A percentile compares a stretch with the other conserved stretches of the same genome.
These are phyloP conservation scores for Esteya vermicola DNA, from an alignment of 2,329 filamentous ascomycete species.

Conservation along the genomic window DNA sequence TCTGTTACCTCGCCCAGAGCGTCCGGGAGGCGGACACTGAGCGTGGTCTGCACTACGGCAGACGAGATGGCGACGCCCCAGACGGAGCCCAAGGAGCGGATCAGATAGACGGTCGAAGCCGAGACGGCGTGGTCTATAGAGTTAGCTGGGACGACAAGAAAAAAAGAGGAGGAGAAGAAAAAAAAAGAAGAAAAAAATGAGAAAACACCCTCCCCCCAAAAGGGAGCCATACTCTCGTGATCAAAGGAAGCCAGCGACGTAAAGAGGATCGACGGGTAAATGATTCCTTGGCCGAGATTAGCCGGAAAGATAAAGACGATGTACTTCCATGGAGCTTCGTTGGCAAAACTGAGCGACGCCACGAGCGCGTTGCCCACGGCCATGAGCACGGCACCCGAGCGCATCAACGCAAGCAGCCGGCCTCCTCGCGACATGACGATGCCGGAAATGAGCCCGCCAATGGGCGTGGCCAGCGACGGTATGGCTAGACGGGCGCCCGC, in stretches of 20 bases:
- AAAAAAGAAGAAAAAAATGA: neutral
- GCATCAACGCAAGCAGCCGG: constrained; percentile 36
- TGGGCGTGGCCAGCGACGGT: constrained; percentile 44
- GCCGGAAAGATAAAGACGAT: constrained; percentile 32
- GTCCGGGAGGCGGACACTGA: neutral
- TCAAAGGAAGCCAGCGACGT: constrained; percentile 48
- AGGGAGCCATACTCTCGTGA: constrained; percentile 36
- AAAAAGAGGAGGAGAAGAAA: no score
- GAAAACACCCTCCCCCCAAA: no score
- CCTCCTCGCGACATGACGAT: constrained; percentile 29
- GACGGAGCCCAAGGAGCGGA: constrained; percentile 44
- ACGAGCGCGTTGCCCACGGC: constrained; percentile 38
- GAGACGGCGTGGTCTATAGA: constrained; percentile 5
- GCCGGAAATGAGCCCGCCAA: constrained; percentile 41
- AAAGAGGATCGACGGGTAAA: constrained; percentile 44
- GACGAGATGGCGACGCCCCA: constrained; percentile 51
- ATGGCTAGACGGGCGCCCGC: constrained; percentile 51
- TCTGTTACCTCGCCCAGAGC: neutral
- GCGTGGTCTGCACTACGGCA: constrained; percentile 42
- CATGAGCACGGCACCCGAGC: constrained; percentile 35
- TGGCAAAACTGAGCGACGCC: constrained; percentile 24
- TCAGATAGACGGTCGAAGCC: constrained; percentile 2
- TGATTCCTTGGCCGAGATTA: constrained; percentile 45
- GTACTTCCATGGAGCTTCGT: constrained; percentile 39
- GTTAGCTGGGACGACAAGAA: no score